A percentile compares a stretch with the other conserved stretches of the same genome.
These are phyloP conservation scores for Termitomyces sp. DNA, from an alignment of 768 basidiomycete species.

Conservation along the genomic window DNA sequence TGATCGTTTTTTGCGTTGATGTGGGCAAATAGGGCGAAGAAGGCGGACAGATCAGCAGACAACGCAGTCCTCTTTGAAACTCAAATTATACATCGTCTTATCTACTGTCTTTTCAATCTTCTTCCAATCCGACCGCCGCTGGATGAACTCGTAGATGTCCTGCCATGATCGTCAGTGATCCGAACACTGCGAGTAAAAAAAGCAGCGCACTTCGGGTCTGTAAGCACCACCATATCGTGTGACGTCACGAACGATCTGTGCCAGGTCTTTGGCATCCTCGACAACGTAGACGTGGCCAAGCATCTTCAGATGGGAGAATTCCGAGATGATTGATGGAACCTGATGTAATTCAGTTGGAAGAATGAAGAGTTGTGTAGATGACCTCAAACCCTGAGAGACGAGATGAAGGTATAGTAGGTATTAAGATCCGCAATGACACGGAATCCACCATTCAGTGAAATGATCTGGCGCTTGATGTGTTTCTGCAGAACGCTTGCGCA, in stretches of 20 bases:
- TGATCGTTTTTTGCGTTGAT: too few relatives aligned
- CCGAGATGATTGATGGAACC: conserved; percentile 77
- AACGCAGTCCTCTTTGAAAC: conserved; percentile 89
- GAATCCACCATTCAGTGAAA: conserved; percentile 90
- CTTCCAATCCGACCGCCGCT: conserved; percentile 94
- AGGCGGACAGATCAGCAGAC: conserved; percentile 31
- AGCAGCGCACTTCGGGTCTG: conserved; percentile 71
- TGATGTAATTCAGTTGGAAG: conserved; percentile 15
- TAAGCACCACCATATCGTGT: conserved; percentile 94
- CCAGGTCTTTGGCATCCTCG: conserved; percentile 92
- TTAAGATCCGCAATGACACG: conserved; percentile 96
- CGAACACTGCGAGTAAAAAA: background rate
- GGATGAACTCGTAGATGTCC: conserved; percentile 96
- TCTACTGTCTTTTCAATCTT: conserved; percentile 96
- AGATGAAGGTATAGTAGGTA: conserved; percentile 85
- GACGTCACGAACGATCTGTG: conserved; percentile 93
- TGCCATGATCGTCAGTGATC: conserved; percentile 16
- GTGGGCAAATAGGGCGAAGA: too few relatives aligned
- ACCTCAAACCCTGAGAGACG: conserved; percentile 66
- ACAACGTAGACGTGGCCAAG: conserved; percentile 95
- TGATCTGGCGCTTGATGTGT: conserved; percentile 96
- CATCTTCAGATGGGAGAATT: conserved; percentile 96
- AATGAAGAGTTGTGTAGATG: background rate
- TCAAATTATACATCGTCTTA: conserved; percentile 91
- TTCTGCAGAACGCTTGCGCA: conserved; percentile 80